Conservation (phyloP, 164 flowering plant genomes). For the Magnolia sinica region DNA sequence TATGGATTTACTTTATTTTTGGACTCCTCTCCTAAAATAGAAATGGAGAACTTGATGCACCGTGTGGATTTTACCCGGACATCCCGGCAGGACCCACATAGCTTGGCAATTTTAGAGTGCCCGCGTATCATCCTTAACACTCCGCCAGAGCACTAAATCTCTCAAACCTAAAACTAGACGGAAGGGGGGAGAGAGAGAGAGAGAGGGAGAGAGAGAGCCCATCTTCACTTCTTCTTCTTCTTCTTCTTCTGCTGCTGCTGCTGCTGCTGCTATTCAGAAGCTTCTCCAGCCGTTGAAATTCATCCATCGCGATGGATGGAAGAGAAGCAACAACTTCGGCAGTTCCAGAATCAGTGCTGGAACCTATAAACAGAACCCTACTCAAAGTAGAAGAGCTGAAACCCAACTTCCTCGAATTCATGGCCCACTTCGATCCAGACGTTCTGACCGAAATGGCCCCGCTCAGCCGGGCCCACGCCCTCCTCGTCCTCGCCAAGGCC, state of each 20-base stretch:
- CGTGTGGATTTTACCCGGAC: too few species aligned
- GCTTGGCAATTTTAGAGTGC: background rate
- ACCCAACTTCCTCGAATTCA: conserved; percentile 39
- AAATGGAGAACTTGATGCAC: too few species aligned
- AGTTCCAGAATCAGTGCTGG: conserved; percentile 64
- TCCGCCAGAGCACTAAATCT: background rate
- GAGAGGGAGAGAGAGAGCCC: too few species aligned
- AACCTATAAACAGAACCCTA: conserved; percentile 44
- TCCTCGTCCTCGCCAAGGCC: conserved; percentile 61
- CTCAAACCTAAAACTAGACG: background rate
- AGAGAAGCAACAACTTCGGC: conserved; percentile 17
- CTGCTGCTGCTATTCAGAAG: background rate
- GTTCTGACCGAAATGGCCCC: conserved; percentile 59
- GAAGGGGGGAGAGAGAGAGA: background rate
- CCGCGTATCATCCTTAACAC: background rate
- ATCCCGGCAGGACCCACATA: too few species aligned
- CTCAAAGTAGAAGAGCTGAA: conserved; percentile 41
- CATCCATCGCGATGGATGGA: background rate
- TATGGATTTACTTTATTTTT: too few species aligned
- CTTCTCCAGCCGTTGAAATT: background rate
- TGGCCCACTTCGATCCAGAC: conserved; percentile 49
- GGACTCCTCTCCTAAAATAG: too few species aligned
- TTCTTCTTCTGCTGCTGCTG: too few species aligned
- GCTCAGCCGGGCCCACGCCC: conserved; percentile 63
- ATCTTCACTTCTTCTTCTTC: too few species aligned